These are phyloP conservation scores for Yueomyces sinensis DNA, from an alignment of 805 yeast species.

Conservation along the genomic window DNA sequence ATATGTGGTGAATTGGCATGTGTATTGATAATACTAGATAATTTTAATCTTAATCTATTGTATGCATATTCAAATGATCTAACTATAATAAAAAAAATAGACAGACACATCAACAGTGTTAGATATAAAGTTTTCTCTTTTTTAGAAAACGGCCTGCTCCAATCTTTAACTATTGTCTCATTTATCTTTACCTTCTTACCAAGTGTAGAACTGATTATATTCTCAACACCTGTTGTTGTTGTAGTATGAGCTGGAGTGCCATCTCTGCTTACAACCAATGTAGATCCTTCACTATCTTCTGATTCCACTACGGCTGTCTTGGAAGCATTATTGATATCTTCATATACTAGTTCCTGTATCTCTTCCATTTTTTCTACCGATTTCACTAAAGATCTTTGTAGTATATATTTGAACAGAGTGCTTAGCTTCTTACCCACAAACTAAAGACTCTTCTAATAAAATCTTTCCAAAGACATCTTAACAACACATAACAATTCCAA, in stretches of 20 bases:
- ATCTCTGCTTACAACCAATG: background rate
- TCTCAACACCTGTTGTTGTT: too few species aligned
- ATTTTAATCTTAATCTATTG: constrained; percentile 41
- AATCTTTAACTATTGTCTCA: too few species aligned
- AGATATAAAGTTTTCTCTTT: constrained; percentile 28
- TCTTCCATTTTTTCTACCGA: background rate
- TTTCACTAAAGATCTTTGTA: too few species aligned
- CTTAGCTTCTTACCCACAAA: too few species aligned
- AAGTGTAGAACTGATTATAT: too few species aligned
- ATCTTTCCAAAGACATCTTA: too few species aligned
- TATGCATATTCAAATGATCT: constrained; percentile 39
- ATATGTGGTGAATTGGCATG: constrained; percentile 69
- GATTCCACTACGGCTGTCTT: background rate
- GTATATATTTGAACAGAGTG: too few species aligned
- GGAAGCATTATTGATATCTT: background rate
- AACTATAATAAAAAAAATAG: constrained; percentile 41
- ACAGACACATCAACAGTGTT: constrained; percentile 36
- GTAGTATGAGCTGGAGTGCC: too few species aligned
- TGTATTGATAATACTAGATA: constrained; percentile 51
- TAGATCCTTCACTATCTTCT: background rate
- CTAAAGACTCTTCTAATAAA: too few species aligned
- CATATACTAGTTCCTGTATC: background rate
- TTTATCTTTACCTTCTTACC: too few species aligned
- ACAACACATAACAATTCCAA: too few species aligned
- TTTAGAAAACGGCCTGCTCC: background rate